phyloP scores from a whole-genome alignment of 2,329 filamentous ascomycete species.

The Paecilomyces dactylethromorphus region DNA sequence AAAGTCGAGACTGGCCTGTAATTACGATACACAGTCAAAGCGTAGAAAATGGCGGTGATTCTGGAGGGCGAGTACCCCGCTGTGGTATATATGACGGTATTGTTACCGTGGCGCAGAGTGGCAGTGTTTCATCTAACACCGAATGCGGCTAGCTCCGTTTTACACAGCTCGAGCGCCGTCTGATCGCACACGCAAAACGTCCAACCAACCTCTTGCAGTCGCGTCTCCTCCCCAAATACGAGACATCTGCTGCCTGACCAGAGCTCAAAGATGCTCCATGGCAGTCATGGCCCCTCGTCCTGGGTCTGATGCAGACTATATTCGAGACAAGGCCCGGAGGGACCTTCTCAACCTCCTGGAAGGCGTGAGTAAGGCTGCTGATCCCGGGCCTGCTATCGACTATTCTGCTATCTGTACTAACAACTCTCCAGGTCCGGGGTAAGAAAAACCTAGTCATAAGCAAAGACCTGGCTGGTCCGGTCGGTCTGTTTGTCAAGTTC shows the following conservation, averaged over 20 bases:
- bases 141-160: not conserved
- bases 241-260: slow-evolving; percentile 2
- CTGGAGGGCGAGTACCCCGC: not conserved
- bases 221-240: not conserved
- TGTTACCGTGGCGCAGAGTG: not conserved
- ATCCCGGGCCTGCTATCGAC: slow-evolving; percentile 6
- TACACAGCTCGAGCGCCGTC: not conserved
- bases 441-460: slow-evolving; percentile 98
- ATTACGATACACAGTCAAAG: not conserved
- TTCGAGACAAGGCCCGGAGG: slow-evolving; percentile 61
- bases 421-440: slow-evolving; percentile 68
- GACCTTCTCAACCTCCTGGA: slow-evolving; percentile 88
- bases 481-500: slow-evolving; percentile 90
- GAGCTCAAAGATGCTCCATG: slow-evolving; percentile 9
- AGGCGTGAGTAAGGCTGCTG: slow-evolving; percentile 66
- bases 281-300: slow-evolving; percentile 36
- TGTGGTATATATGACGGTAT: not conserved
- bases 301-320: slow-evolving; percentile 40
- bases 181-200: not conserved
- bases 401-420: slow-evolving; percentile 21
- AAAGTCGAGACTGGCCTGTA: not conserved
- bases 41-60: not conserved
- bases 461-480: slow-evolving; percentile 77
- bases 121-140: slow-evolving; percentile 4
- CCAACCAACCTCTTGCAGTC: not conserved